Evolutionary conservation across 1,284 basidiomycete species (phyloP).

Genomic region (Puccinia polysora): DNA sequence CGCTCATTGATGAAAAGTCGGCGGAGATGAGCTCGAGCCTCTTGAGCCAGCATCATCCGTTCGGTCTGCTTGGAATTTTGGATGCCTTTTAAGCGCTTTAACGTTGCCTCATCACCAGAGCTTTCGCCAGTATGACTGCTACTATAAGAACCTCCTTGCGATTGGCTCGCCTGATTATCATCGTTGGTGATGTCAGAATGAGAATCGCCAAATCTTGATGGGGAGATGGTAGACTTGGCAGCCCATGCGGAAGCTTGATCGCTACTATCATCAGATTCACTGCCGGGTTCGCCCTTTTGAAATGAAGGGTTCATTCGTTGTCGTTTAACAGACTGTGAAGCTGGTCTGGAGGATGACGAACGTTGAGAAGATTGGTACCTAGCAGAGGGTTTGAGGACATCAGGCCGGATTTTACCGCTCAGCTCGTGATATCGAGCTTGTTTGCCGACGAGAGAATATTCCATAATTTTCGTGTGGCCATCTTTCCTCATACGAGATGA

Average conservation of each 20-base stretch:
- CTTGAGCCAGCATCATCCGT: slow-evolving; percentile 80
- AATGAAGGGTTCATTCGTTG: neutral
- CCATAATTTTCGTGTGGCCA: slow-evolving; percentile 87
- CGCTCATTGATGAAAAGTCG: slow-evolving; percentile 79
- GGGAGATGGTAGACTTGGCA: neutral
- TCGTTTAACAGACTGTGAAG: neutral
- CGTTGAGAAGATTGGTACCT: neutral
- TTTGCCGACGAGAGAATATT: slow-evolving; percentile 77
- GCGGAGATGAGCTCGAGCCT: slow-evolving; percentile 88
- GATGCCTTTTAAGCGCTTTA: too few relatives aligned
- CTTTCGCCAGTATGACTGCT: slow-evolving; percentile 52
- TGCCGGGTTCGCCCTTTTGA: neutral
- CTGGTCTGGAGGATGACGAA: slow-evolving; percentile 6
- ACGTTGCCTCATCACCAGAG: slow-evolving; percentile 63
- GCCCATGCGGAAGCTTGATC: slow-evolving; percentile 33
- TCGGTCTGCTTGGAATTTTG: slow-evolving; percentile 74
- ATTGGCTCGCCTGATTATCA: slow-evolving; percentile 51
- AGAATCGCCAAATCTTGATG: slow-evolving; percentile 12
- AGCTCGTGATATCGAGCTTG: slow-evolving; percentile 66
- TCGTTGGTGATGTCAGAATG: slow-evolving; percentile 49
- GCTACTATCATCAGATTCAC: slow-evolving; percentile 9
- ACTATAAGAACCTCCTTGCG: too few relatives aligned
- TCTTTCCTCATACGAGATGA: slow-evolving; percentile 68
- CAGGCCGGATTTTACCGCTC: slow-evolving; percentile 62
- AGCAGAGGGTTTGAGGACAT: slow-evolving; percentile 15